phyloP scores from a whole-genome alignment of 2,329 filamentous ascomycete genomes.

The Hymenoscyphus fructigenus region DNA sequence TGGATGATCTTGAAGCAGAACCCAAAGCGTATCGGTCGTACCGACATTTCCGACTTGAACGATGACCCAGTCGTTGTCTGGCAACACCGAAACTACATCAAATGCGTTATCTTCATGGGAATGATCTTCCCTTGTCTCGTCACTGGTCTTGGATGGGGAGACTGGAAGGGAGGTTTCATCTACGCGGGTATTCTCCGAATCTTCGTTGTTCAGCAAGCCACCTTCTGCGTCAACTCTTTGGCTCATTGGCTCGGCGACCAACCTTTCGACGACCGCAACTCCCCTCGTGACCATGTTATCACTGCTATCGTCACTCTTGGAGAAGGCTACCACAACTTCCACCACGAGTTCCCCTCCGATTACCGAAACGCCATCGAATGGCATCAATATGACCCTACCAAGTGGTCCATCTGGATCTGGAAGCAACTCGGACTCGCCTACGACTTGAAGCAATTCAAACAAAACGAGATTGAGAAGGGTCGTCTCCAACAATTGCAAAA shows the following conservation, averaged over 20 bases:
- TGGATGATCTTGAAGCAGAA: constrained; percentile 97
- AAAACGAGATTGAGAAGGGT: constrained; percentile 91
- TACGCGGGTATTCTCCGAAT: constrained; percentile 84
- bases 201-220: constrained; percentile 89
- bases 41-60: constrained; percentile 85
- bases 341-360: constrained; percentile 91
- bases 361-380: constrained; percentile 91
- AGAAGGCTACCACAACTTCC: constrained; percentile 93
- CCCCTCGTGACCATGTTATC: constrained; percentile 82
- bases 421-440: constrained; percentile 82
- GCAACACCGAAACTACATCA: constrained; percentile 86
- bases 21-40: constrained; percentile 82
- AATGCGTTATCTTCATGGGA: constrained; percentile 75
- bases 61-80: constrained; percentile 82
- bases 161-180: constrained; percentile 79
- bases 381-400: constrained; percentile 90
- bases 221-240: constrained; percentile 89
- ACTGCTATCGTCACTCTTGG: constrained; percentile 83
- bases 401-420: constrained; percentile 84
- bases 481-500: constrained; percentile 86
- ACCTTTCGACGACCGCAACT: constrained; percentile 91
- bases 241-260: constrained; percentile 91
- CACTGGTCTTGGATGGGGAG: constrained; percentile 75
- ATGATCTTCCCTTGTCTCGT: constrained; percentile 73
- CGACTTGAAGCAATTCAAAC: constrained; percentile 86